Evolutionary conservation across 2,329 filamentous ascomycete species (phyloP), one percentile per base, ranked within the genome.

Genomic region (Ramularia endophylla): DNA sequence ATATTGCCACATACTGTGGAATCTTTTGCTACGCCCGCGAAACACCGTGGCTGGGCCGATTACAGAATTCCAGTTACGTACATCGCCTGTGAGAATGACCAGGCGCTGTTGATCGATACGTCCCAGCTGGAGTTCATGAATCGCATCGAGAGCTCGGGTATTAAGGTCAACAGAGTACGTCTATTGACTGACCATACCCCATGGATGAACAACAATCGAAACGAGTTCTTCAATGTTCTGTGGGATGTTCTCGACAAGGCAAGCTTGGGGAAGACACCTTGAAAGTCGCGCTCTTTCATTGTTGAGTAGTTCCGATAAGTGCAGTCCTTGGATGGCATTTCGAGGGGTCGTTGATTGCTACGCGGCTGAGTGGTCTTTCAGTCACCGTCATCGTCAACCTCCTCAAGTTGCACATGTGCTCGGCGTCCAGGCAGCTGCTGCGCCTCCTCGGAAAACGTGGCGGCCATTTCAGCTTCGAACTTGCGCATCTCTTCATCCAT

Each of bases 311-410:
- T n/a, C n/a, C n/a, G n/a, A n/a, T n/a, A n/a, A n/a, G n/a, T n/a
- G n/a, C n/a, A n/a, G n/a, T n/a, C n/a, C n/a, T n/a, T n/a, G n/a
- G n/a, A n/a, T n/a, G n/a, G n/a, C n/a, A n/a, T n/a, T n/a, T n/a
- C n/a, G n/a, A n/a, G n/a, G n/a, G n/a, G n/a, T n/a, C n/a, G n/a
- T n/a, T n/a, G n/a, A n/a, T n/a, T n/a, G n/a, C n/a, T n/a, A n/a
- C n/a, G n/a, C n/a, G n/a, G n/a, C n/a, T n/a, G n/a, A 13, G 20
- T 29, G 16, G 27, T 7, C 15, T 11, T 39, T 53, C 44, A 59
- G 27, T 57, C 49, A 17, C 66, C 67, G 30, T 70, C 68, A 45
- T 71, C 68, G 20, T 66, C 63, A 3, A 70, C 66, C 41, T 72
- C 69, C 45, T 71, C 68, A 31, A 71, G 65, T 50, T 65, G 61